These are phyloP conservation scores for Talaromyces sp. DNA, from an alignment of 2,329 filamentous ascomycete genomes.

Conservation along the genomic window DNA sequence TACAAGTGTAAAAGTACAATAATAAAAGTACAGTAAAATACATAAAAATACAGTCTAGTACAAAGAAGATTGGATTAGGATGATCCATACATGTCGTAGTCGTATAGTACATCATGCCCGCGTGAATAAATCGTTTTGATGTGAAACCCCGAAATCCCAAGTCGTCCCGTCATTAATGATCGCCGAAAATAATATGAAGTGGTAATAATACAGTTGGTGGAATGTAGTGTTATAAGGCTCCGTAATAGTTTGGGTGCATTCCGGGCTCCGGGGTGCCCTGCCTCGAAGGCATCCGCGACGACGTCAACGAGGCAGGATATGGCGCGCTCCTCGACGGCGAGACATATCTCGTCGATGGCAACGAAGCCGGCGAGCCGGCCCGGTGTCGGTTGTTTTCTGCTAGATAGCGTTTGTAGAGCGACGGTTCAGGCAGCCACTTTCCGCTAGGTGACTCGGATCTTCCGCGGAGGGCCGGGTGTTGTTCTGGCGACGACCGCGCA, in stretches of 20 bases:
- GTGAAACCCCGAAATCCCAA: neutral
- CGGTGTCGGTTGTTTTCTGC: neutral
- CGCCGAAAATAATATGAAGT: neutral
- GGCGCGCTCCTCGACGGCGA: constrained; percentile 1
- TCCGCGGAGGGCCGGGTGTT: neutral
- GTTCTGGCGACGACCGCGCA: neutral
- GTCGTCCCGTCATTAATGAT: neutral
- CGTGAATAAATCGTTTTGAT: neutral
- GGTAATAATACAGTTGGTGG: neutral
- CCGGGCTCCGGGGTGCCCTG: neutral
- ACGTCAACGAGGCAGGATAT: neutral
- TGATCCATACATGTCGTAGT: neutral
- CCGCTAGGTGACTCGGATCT: constrained; percentile 4
- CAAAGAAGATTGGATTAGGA: neutral
- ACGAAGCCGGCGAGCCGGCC: neutral
- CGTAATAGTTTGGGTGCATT: neutral
- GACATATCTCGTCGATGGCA: neutral
- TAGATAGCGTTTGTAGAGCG: neutral
- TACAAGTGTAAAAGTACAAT: neutral
- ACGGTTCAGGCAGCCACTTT: constrained; percentile 1
- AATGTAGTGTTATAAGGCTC: neutral
- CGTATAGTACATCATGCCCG: neutral
- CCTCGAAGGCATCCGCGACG: neutral
- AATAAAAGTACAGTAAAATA: neutral
- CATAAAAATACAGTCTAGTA: neutral